These are phyloP conservation scores for Breviolum minutum DNA, from an alignment of 73 alveolate genomes.

Conservation along the genomic window DNA sequence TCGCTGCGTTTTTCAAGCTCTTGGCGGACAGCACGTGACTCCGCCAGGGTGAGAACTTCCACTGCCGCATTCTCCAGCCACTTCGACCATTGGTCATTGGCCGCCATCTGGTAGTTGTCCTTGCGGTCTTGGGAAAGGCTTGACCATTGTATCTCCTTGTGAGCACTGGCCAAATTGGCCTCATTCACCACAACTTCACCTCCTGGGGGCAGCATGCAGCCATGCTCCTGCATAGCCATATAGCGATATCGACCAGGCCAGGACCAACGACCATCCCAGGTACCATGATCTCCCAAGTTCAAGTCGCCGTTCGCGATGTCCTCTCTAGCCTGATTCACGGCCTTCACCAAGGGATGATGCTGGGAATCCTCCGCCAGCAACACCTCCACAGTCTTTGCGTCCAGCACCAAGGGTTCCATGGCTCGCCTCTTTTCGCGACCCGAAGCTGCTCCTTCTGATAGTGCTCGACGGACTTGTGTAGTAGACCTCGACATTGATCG, in stretches of 20 bases:
- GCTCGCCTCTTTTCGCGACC: neutral
- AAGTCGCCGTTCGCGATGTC: neutral
- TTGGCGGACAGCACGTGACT: too few relatives aligned
- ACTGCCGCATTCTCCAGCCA: too few relatives aligned
- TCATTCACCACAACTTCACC: neutral
- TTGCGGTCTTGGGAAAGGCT: too few relatives aligned
- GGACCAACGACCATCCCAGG: conserved; percentile 16
- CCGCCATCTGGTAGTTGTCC: too few relatives aligned
- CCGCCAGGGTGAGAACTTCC: too few relatives aligned
- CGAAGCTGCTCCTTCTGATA: neutral
- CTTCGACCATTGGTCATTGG: too few relatives aligned
- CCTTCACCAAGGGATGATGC: neutral
- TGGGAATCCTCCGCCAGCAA: neutral
- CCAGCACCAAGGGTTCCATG: neutral
- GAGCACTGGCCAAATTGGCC: neutral
- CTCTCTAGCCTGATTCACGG: neutral
- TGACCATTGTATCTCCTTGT: neutral
- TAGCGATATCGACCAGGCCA: neutral
- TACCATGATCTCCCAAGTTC: neutral
- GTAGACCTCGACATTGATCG: too few relatives aligned
- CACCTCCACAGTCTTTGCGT: neutral
- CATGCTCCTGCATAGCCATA: neutral
- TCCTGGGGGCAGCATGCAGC: neutral
- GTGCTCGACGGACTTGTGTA: neutral
- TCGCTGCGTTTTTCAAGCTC: too few relatives aligned